Evolutionary conservation across 1,284 basidiomycete species (phyloP).

Genomic region (Tranzscheliella williamsii): DNA sequence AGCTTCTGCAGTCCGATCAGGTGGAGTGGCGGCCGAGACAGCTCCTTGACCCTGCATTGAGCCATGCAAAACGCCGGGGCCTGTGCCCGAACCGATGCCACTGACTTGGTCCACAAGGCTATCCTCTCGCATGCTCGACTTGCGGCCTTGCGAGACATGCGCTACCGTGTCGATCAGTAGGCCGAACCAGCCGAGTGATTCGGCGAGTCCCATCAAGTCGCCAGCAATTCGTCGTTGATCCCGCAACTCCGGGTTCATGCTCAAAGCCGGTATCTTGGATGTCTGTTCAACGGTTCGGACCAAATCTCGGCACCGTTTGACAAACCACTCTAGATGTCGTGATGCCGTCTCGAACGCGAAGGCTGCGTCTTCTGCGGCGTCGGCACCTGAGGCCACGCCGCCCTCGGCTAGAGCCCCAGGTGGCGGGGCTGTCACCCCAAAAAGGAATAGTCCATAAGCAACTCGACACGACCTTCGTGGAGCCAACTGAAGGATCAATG

Average conservation of each 20-base stretch:
- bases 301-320: slow-evolving; percentile 24
- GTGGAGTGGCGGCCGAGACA: neutral
- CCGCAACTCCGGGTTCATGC: slow-evolving; percentile 11
- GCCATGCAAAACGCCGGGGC: slow-evolving; percentile 17
- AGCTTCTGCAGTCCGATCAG: slow-evolving; percentile 27
- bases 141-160: slow-evolving; percentile 27
- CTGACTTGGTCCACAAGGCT: slow-evolving; percentile 20
- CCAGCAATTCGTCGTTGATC: slow-evolving; percentile 21
- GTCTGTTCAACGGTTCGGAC: slow-evolving; percentile 27
- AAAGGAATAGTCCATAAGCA: slow-evolving; percentile 36
- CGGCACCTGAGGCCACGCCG: slow-evolving; percentile 17
- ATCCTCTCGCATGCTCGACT: slow-evolving; percentile 33
- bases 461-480: slow-evolving; percentile 27
- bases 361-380: slow-evolving; percentile 37
- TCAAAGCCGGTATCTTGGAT: slow-evolving; percentile 21
- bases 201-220: slow-evolving; percentile 36
- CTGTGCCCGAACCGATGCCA: slow-evolving; percentile 27
- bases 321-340: slow-evolving; percentile 36
- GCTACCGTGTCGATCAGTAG: slow-evolving; percentile 38
- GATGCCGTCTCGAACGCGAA: slow-evolving; percentile 40
- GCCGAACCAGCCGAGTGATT: slow-evolving; percentile 39
- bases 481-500: slow-evolving; percentile 33
- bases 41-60: slow-evolving; percentile 8
- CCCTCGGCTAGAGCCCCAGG: slow-evolving; percentile 31
- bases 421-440: slow-evolving; percentile 36